A percentile compares a stretch with the other conserved stretches of the same genome.
Evolutionary conservation across 495 filamentous ascomycete genomes (phyloP).

Genomic region (Trichocladium uniseriatum): DNA sequence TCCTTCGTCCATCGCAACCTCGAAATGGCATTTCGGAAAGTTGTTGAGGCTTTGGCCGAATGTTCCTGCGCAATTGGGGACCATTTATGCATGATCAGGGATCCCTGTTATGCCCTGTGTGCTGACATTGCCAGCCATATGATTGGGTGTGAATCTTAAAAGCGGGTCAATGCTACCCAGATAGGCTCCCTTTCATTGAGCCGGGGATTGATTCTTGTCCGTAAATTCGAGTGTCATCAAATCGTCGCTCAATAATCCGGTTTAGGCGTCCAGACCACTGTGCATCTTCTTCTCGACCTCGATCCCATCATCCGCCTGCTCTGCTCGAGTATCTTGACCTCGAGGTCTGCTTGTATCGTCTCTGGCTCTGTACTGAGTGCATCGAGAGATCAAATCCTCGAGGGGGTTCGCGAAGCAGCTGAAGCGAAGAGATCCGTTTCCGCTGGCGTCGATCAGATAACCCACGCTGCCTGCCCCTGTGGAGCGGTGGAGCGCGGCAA

Average conservation of each 20-base stretch:
- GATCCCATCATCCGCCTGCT: not conserved
- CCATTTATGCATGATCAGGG: conserved; percentile 2
- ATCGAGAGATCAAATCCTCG: too few species aligned
- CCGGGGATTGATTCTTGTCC: not conserved
- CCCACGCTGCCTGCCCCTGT: conserved; percentile 1
- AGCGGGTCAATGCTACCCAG: conserved; percentile 6
- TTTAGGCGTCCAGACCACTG: not conserved
- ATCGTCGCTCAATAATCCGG: not conserved
- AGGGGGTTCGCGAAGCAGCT: not conserved
- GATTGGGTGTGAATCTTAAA: conserved; percentile 12
- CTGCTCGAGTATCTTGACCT: not conserved
- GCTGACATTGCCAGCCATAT: conserved; percentile 23
- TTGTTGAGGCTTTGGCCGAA: not conserved
- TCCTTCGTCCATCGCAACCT: too few species aligned
- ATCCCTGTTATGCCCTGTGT: conserved; percentile 13
- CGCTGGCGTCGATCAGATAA: conserved; percentile 17
- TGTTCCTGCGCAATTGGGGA: not conserved
- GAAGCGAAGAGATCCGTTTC: not conserved
- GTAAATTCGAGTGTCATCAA: not conserved
- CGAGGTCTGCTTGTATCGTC: not conserved
- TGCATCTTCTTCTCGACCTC: too few species aligned
- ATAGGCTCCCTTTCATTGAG: not conserved
- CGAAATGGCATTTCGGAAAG: not conserved
- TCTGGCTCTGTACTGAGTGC: too few species aligned
- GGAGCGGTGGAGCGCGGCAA: conserved; percentile 1